Base-by-base conservation (phyloP, 352 stramenopile species). In the Phytophthora tubulina region DNA sequence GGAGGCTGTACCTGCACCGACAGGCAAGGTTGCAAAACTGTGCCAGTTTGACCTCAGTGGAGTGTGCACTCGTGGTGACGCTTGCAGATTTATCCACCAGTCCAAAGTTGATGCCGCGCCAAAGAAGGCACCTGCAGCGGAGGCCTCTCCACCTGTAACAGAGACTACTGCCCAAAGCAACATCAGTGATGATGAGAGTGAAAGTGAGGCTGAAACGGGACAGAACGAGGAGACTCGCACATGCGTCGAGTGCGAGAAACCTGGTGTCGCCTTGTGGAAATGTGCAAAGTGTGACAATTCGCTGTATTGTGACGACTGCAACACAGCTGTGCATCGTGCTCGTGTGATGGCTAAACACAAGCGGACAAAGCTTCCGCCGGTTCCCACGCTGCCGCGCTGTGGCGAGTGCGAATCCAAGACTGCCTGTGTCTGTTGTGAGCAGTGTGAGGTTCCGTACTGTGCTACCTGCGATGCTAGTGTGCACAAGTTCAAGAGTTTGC, bases 401-500 rank as follows among this genome's bases (percentile, higher is more conserved):
- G 76, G 72, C 14, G 85, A 93, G 27, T 93, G 85, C 50, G 84
- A 91, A 38, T 70, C 60, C 6, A 57, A 63, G 4, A 58, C 69
- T 33, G 76, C 81, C 5, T 78, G 17, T 21, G 75, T 92, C 6
- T 55, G 74, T 21, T 94, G 86, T 42, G 69, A 77, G 31, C 81
- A 93, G 56, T 94, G 86, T 51, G 86, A 82, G 1, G 72, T 88
- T n/a, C 39, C 69, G 21, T 85, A 87, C 57, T 94, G 86, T 67
- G 58, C 41, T 2, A 61, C 67, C 11, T 94, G 86, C 36, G 82
- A 94, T 57, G 74, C 73, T 0, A 88, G 71, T 15, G 81, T 94
- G 27, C 86, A 94, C 58, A 80, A 87, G 57, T 94, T 93, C 42
- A 94, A 93, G 75, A 91, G 81, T 44, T 74, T 93, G 50, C 74